Evolutionary conservation across 1,284 basidiomycete species (phyloP).

Genomic region (Cryptococcus neoformans): DNA sequence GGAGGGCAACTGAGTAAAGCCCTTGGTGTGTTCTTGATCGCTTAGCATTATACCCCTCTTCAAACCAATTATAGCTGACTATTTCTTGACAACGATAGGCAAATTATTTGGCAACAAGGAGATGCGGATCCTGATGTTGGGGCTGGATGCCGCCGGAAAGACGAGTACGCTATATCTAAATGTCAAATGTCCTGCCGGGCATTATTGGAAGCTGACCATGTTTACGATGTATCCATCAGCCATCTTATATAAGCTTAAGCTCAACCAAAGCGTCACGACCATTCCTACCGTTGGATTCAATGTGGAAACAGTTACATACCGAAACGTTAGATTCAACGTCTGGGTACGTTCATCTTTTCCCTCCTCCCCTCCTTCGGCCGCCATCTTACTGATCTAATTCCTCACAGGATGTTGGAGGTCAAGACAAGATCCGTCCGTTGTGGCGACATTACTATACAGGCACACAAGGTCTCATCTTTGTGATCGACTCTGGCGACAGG

Average conservation of each 20-base stretch:
- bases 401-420: constrained; percentile 84
- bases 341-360: constrained; percentile 58
- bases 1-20: constrained; percentile 52
- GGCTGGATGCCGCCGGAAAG: constrained; percentile 94
- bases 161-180: constrained; percentile 59
- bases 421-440: constrained; percentile 96
- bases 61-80: too few relatives aligned
- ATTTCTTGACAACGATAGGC: constrained; percentile 28
- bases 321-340: constrained; percentile 99
- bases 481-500: constrained; percentile 72
- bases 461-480: constrained; percentile 62
- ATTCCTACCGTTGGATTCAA: constrained; percentile 96
- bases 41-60: background rate
- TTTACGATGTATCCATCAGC: constrained; percentile 54
- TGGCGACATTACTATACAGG: constrained; percentile 94
- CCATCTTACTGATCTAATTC: background rate
- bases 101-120: constrained; percentile 63
- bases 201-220: background rate
- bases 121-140: constrained; percentile 69
- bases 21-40: constrained; percentile 34
- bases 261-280: constrained; percentile 98
- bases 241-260: constrained; percentile 98
- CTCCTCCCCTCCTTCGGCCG: background rate
- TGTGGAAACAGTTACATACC: constrained; percentile 99
- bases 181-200: background rate